These are phyloP conservation scores for Marsdenia floribunda DNA, from an alignment of 257 asterid species.

Conservation along the genomic window DNA sequence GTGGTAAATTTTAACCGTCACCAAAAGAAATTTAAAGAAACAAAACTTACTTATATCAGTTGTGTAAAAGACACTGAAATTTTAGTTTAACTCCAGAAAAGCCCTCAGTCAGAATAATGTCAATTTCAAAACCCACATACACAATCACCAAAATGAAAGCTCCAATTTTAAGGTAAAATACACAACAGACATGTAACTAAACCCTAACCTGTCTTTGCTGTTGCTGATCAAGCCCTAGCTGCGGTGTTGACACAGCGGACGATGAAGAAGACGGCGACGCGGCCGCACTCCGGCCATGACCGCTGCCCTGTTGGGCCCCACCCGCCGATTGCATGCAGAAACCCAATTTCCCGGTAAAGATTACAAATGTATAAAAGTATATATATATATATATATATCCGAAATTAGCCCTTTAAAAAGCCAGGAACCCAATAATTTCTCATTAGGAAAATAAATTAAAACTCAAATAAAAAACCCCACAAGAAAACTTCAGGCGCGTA, in stretches of 20 bases:
- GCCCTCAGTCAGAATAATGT: background rate
- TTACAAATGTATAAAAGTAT: background rate
- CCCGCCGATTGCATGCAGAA: constrained; percentile 86
- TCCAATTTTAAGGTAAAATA: background rate
- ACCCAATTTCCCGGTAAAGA: constrained; percentile 1
- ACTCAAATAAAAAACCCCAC: constrained; percentile 14
- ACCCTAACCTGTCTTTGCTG: constrained; percentile 70
- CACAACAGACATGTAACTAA: background rate
- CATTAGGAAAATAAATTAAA: constrained; percentile 12
- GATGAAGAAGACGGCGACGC: constrained; percentile 94
- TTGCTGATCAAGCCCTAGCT: constrained; percentile 78
- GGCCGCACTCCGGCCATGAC: constrained; percentile 80
- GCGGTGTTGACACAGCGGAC: constrained; percentile 58
- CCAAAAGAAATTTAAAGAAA: background rate
- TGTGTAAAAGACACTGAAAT: background rate
- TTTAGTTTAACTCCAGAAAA: background rate
- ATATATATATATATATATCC: background rate
- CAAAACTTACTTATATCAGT: background rate
- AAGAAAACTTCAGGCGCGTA: constrained; percentile 16
- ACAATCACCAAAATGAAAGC: background rate
- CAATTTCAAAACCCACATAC: background rate
- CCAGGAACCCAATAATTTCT: constrained; percentile 1
- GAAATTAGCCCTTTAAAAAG: background rate
- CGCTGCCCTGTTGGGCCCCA: constrained; percentile 82
- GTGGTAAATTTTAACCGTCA: background rate